Percentiles rank a stretch among this genome's conserved stretches.
Evolutionary conservation across 2,329 filamentous ascomycete species (phyloP).

Genomic region (Penicillium decumbens): DNA sequence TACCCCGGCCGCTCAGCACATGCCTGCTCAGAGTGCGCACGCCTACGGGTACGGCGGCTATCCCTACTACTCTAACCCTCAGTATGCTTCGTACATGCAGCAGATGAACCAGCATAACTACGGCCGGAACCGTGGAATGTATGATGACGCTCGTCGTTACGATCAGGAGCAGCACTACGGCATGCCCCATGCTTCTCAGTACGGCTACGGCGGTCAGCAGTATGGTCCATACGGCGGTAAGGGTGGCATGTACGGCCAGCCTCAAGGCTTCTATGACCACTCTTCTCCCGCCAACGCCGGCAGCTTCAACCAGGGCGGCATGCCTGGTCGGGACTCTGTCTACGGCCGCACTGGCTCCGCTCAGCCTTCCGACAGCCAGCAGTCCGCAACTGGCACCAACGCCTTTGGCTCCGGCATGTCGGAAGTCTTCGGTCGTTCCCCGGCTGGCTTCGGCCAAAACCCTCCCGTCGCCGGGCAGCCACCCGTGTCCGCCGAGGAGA

Average conservation of each 20-base stretch:
- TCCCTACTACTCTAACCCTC: constrained; percentile 58
- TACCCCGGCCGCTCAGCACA: constrained; percentile 50
- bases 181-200: constrained; percentile 49
- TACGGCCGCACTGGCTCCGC: constrained; percentile 58
- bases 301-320: constrained; percentile 38
- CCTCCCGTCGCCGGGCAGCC: constrained; percentile 51
- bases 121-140: constrained; percentile 48
- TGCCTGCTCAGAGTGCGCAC: constrained; percentile 48
- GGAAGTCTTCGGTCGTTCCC: constrained; percentile 57
- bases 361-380: constrained; percentile 53
- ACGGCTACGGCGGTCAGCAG: constrained; percentile 51
- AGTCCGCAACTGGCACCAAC: constrained; percentile 46
- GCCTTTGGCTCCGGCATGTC: constrained; percentile 51
- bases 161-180: constrained; percentile 40
- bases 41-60: constrained; percentile 61
- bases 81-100: constrained; percentile 60
- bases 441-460: constrained; percentile 54
- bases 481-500: constrained; percentile 48
- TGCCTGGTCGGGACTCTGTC: constrained; percentile 52
- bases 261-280: constrained; percentile 60
- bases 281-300: constrained; percentile 59
- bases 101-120: constrained; percentile 46
- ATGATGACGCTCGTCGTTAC: constrained; percentile 48
- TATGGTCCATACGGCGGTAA: constrained; percentile 52
- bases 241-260: constrained; percentile 60